Evolutionary conservation across 2,329 filamentous ascomycete species (phyloP), one percentile per base, ranked within the genome.

Genomic region (Hansfordia pulvinata): DNA sequence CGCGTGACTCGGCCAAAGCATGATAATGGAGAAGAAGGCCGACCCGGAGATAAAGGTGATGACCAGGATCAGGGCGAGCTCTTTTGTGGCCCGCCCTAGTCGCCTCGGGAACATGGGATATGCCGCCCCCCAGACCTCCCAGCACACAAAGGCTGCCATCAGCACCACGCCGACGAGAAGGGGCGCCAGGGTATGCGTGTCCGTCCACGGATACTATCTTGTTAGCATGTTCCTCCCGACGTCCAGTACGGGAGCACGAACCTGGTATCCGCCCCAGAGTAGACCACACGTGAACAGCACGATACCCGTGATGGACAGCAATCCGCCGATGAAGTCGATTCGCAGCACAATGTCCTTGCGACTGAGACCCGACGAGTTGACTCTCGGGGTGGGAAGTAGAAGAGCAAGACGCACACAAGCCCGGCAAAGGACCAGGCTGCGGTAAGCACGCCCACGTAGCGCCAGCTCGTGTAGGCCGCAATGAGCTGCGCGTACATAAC

Each of bases 1-100:
- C 2, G 67, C 62, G 44, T 77, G 64, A 0, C 68, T 72, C 5
- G 69, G 69, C 70, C 71, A 77, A 43, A 76, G 71, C 41, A 67
- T 54, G 16, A 68, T 41, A 10, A 64, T 50, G 1, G 61, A 60
- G 41, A 69, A 65, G 46, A 69, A 70, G 40, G 72, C 71, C 31
- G 64, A 62, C 4, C 68, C 68, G 1, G 64, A 68, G 27, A 71
- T 64, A 38, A 68, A 69, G 10, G 66, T 70, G 38, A 72, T 69
- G 28, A 72, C 41, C 12, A 71, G 49, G 0, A 63, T 69, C 12
- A 71, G 49, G 9, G 51, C 48, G 5, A 72, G 47, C 5, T 60
- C 67, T 3, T 62, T 56, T 21, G 58, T 58, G 13, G 59, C 58
- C 31, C 60, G 52, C 24, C 41, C 43, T 17, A 55, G 41, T 11